A percentile compares a stretch with the other conserved stretches of the same genome.
Evolutionary conservation across 2,329 filamentous ascomycete species (phyloP).

Genomic region (Ascochyta pisi): DNA sequence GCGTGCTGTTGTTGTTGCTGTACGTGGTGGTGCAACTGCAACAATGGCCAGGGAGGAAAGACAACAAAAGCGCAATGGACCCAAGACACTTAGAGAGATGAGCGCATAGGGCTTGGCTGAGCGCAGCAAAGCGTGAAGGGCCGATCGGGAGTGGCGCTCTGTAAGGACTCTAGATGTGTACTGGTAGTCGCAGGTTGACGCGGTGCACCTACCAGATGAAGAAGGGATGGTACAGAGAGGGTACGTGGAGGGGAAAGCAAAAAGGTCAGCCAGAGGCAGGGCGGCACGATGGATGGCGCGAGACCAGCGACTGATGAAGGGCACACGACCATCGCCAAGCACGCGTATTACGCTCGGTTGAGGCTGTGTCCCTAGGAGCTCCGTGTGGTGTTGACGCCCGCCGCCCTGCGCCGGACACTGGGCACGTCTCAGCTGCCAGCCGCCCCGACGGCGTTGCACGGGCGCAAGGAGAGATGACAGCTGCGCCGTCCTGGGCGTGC

Average conservation of each 20-base stretch:
- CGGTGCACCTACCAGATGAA: conserved; percentile 4
- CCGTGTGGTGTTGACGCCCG: conserved; percentile 10
- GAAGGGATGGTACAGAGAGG: not conserved
- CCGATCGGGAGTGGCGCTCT: conserved; percentile 7
- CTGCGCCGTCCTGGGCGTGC: conserved; percentile 1
- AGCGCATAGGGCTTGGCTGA: conserved; percentile 19
- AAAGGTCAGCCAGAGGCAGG: not conserved
- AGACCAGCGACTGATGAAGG: conserved; percentile 9
- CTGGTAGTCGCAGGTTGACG: conserved; percentile 5
- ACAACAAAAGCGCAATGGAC: conserved; percentile 7
- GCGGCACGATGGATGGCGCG: not conserved
- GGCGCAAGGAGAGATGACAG: conserved; percentile 3
- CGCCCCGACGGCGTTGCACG: conserved; percentile 8
- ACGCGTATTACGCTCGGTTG: conserved; percentile 7
- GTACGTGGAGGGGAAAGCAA: not conserved
- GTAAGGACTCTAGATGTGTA: not conserved
- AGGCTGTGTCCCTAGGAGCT: conserved; percentile 14
- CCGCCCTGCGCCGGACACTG: conserved; percentile 8
- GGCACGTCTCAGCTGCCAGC: conserved; percentile 17
- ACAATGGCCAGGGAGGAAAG: conserved; percentile 12
- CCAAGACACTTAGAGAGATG: conserved; percentile 21
- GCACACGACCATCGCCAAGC: conserved; percentile 18
- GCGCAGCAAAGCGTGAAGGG: conserved; percentile 11
- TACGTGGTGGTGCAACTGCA: conserved; percentile 6
- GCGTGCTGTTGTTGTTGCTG: not conserved